Evolutionary conservation across 768 basidiomycete species (phyloP), one percentile per base, ranked within the genome.

Genomic region (Ramaria sp.): DNA sequence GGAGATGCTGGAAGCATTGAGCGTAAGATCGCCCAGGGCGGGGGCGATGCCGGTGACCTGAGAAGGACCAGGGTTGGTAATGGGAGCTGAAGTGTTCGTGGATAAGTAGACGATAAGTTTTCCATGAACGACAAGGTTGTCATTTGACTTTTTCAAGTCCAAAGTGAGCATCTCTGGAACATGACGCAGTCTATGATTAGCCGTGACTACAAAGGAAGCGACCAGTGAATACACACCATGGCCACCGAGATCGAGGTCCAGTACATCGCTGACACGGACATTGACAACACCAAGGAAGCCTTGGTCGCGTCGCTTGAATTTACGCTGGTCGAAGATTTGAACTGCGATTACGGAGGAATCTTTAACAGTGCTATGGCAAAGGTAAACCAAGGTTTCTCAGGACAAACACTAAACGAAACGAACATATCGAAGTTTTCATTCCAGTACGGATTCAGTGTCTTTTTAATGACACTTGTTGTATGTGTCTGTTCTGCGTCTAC

Each of bases 241-340:
- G 17, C 91, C 89, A 50, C 88, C 93, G 19, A 94, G 71, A 59
- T 95, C 91, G 57, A 98, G 77, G 70, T 98, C 96, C 45, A 97
- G 74, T 22, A 87, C 86, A 70, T 93, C 89, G 67, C 84, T 81
- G 59, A 98, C 91, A 63, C 86, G 81, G 62, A 98, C 80, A 68
- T 99, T 99, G 63, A 98, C 94, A 13, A 98, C 95, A 37, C 96
- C 96, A 54, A 99, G 75, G 71, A 99, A 99, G 1, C 96, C 96
- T 68, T 98, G 96, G 69, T 99, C 96, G 65, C 87, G 84, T 71
- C 89, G 80, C 78, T 99, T 99, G 76, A 98, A 98, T 73, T 99
- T 99, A 70, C 92, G 85, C 71, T 98, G 95, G 72, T 99, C 96
- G 63, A 98, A 98, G 64, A 98, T 96, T 72, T 99, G 96, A 1